Conservation (phyloP, 306 rosid species). For the Clitoria ternatea region DNA sequence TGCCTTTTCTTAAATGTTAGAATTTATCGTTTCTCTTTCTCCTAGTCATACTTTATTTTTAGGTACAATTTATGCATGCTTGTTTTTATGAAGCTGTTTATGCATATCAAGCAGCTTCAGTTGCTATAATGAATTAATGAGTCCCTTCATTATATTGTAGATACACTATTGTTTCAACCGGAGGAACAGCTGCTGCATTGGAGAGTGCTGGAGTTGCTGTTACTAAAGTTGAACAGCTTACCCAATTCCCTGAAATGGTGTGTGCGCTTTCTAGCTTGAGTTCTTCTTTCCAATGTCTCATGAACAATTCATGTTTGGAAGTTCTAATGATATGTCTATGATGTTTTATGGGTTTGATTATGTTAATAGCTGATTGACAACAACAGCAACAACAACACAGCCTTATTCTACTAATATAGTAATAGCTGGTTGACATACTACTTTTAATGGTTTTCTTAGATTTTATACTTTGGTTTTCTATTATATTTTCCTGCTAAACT, state of each 20-base stretch:
- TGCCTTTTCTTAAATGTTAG: background rate
- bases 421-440: background rate
- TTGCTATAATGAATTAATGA: background rate
- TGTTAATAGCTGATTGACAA: too few species aligned
- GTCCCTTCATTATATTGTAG: constrained; percentile 38
- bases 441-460: background rate
- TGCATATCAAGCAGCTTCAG: constrained; percentile 2
- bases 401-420: too few species aligned
- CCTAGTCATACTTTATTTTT: background rate
- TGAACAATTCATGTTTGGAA: background rate
- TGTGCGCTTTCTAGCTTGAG: constrained; percentile 11
- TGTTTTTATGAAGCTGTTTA: background rate
- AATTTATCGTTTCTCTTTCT: background rate
- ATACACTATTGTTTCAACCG: constrained; percentile 86
- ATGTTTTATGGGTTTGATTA: background rate
- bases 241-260: constrained; percentile 93
- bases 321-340: background rate
- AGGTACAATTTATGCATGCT: background rate
- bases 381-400: too few species aligned
- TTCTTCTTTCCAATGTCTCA: background rate
- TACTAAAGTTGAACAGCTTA: constrained; percentile 84
- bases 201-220: constrained; percentile 78
- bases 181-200: constrained; percentile 88
- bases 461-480: background rate
- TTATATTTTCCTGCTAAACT: background rate